Evolutionary conservation across 129 eudicot species (phyloP).

Genomic region (Escallonia rubra): DNA sequence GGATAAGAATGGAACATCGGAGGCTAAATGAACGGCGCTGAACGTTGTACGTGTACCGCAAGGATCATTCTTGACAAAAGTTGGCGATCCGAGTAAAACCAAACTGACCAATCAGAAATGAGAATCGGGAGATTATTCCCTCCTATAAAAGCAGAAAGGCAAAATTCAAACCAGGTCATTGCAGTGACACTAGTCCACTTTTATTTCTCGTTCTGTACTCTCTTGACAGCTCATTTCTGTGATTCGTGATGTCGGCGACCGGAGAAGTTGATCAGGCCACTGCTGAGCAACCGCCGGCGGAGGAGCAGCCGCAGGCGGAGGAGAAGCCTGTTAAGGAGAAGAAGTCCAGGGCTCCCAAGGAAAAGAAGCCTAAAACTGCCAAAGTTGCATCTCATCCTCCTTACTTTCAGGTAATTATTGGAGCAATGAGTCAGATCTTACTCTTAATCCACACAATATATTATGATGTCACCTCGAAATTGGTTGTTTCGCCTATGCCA

Average conservation of each 20-base stretch:
- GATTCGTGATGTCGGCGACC: conserved; percentile 33
- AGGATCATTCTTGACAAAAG: neutral
- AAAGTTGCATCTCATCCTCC: conserved; percentile 65
- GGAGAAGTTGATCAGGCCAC: conserved; percentile 25
- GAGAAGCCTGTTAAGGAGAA: conserved; percentile 15
- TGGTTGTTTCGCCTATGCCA: too few species aligned
- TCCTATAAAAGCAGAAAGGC: conserved; percentile 34
- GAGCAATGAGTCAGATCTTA: neutral
- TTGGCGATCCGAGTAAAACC: conserved; percentile 23
- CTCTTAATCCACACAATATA: neutral
- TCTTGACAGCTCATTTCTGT: too few species aligned
- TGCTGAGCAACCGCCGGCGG: conserved; percentile 24
- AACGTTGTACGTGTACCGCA: conserved; percentile 27
- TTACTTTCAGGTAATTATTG: conserved; percentile 56
- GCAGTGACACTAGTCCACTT: neutral
- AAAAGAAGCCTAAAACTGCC: conserved; percentile 44
- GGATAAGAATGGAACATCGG: neutral
- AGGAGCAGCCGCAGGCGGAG: conserved; percentile 18
- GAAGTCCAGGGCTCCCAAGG: conserved; percentile 25
- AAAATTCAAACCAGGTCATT: too few species aligned
- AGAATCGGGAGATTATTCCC: neutral
- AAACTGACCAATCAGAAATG: conserved; percentile 41
- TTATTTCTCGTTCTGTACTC: neutral
- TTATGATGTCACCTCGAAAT: too few species aligned
- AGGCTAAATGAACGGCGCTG: conserved; percentile 16